Evolutionary conservation across 345 rosid genomes (phyloP), one percentile per base, ranked within the genome.

Genomic region (Fremontodendron californicum): DNA sequence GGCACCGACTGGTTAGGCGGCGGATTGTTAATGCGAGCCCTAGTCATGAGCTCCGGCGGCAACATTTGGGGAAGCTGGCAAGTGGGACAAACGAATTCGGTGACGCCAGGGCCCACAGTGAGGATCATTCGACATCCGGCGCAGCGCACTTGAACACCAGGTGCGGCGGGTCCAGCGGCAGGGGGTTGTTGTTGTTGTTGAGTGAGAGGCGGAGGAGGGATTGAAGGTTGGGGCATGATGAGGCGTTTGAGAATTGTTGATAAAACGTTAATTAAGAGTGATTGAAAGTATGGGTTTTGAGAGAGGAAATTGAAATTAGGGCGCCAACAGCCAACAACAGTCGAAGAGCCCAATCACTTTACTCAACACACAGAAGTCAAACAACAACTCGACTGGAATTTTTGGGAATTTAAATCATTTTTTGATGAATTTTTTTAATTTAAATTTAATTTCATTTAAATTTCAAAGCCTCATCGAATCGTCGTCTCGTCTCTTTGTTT

Each of bases 11-110:
- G 89, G 71, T 74, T 86, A 23, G 85, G 78, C 43, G 75, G 83
- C 19, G 80, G 86, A 52, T 31, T 82, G 25, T 51, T 84, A 23
- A 45, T 77, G 76, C 78, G 84, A 82, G 83, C 83, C 88, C 84
- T 83, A 23, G 78, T 81, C 79, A 93, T 81, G 52, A 95, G 92
- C 86, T 95, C 96, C 79, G 99, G 99, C 40, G 98, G 99, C 23
- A 95, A 88, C 99, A 90, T 95, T 83, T 95, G 97, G 71, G 97
- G 97, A 80, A 93, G 82, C 80, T 91, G 87, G 77, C 99, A 95
- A 65, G 90, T 84, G n/a, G 94, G 92, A 74, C 98, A 95, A 12
- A 87, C 88, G 86, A 95, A 92, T 84, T 95, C 97, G 9, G 88
- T 80, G 13, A 90, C 84, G 40, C 97, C 97, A 6, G 87, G 87